These are phyloP conservation scores for Kluyveromyces aestuarii DNA, from an alignment of 805 yeast species.

Conservation along the genomic window DNA sequence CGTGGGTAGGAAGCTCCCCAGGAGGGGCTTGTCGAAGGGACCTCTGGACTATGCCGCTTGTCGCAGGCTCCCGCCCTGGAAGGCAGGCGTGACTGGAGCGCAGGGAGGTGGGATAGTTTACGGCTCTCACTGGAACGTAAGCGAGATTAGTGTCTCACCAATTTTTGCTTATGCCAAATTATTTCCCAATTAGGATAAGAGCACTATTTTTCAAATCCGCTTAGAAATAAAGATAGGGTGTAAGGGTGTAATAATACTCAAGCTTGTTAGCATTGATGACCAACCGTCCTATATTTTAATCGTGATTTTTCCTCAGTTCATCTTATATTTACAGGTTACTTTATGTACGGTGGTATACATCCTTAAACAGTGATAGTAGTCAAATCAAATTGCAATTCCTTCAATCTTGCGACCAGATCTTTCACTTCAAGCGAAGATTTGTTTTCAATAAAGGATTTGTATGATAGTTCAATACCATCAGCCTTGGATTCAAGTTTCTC, in stretches of 20 bases:
- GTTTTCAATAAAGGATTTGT: constrained; percentile 42
- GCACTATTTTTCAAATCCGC: neutral
- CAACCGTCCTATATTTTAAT: neutral
- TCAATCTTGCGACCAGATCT: constrained; percentile 15
- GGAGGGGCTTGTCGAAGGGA: no score
- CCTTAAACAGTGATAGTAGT: constrained; percentile 18
- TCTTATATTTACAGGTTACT: neutral
- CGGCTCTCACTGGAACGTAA: no score
- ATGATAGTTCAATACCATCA: constrained; percentile 36
- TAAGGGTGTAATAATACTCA: neutral
- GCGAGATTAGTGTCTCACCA: no score
- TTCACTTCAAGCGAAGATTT: constrained; percentile 19
- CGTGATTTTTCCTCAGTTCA: neutral
- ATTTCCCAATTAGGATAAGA: neutral
- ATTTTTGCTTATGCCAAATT: no score
- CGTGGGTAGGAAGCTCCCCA: no score
- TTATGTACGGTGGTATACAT: neutral
- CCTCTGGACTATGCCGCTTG: no score
- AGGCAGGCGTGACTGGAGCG: no score
- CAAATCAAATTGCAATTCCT: constrained; percentile 29
- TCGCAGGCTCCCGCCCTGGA: no score
- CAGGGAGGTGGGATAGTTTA: no score
- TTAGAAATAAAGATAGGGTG: neutral
- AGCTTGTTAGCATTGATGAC: neutral
- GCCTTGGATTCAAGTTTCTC: constrained; percentile 37